These are phyloP conservation scores for Epicoccum sorghinum DNA, from an alignment of 2,329 filamentous ascomycete genomes.

Conservation along the genomic window DNA sequence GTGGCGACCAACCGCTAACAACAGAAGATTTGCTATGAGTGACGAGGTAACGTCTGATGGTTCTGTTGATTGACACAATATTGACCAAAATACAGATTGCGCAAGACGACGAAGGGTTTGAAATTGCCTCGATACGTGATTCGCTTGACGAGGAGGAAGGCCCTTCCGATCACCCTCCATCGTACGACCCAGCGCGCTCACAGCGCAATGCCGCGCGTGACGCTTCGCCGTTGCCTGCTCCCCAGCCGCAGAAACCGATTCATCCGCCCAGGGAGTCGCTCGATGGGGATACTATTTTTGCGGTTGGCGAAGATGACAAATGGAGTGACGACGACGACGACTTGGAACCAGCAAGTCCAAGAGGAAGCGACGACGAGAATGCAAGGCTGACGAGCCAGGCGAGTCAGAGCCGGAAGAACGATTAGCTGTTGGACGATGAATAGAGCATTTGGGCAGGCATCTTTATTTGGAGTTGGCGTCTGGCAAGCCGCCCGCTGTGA, in stretches of 20 bases:
- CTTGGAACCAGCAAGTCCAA: slow-evolving; percentile 62
- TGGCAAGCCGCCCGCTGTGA: neutral
- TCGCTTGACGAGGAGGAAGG: slow-evolving; percentile 69
- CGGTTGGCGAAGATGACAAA: slow-evolving; percentile 85
- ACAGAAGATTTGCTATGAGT: slow-evolving; percentile 96
- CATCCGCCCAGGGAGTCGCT: slow-evolving; percentile 64
- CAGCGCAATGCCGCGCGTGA: slow-evolving; percentile 43
- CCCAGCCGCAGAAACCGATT: slow-evolving; percentile 55
- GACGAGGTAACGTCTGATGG: slow-evolving; percentile 70
- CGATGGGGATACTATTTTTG: slow-evolving; percentile 95
- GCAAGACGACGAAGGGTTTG: slow-evolving; percentile 97
- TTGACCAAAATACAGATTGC: slow-evolving; percentile 67
- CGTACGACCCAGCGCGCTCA: slow-evolving; percentile 49
- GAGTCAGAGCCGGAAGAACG: slow-evolving; percentile 37
- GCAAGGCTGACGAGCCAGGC: slow-evolving; percentile 41
- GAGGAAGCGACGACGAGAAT: slow-evolving; percentile 38
- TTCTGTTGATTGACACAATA: neutral
- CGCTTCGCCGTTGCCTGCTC: slow-evolving; percentile 60
- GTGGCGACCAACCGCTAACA: slow-evolving; percentile 96
- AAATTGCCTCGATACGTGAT: slow-evolving; percentile 89
- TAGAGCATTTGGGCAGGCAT: slow-evolving; percentile 12
- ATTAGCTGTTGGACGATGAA: slow-evolving; percentile 24
- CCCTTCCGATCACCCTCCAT: slow-evolving; percentile 44
- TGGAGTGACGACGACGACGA: slow-evolving; percentile 75
- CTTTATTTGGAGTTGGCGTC: neutral